Percentiles rank a stretch among this genome's conserved stretches.
These are phyloP conservation scores for Astragalus membranaceus DNA, from an alignment of 306 rosid species.

Conservation along the genomic window DNA sequence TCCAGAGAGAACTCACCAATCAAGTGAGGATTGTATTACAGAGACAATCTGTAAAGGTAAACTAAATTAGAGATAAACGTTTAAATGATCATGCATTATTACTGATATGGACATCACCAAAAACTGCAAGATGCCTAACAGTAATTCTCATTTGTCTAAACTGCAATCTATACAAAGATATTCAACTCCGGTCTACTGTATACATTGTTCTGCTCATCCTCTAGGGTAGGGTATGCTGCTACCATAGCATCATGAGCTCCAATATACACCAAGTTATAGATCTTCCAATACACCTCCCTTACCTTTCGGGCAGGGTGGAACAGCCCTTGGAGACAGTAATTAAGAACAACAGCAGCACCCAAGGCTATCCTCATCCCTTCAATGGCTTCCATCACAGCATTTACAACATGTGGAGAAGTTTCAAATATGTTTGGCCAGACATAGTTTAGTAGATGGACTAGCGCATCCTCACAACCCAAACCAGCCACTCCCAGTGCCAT, in stretches of 20 bases:
- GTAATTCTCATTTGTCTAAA: neutral
- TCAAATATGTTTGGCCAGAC: slow-evolving; percentile 97
- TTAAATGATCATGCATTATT: too few relatives aligned
- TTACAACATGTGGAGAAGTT: slow-evolving; percentile 91
- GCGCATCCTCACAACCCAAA: slow-evolving; percentile 89
- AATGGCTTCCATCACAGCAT: slow-evolving; percentile 96
- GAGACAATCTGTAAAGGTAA: neutral
- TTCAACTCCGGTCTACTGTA: slow-evolving; percentile 30
- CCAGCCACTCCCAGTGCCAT: slow-evolving; percentile 99
- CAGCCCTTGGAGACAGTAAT: slow-evolving; percentile 37
- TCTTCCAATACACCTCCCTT: slow-evolving; percentile 37
- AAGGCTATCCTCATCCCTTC: slow-evolving; percentile 98
- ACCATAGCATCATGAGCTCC: slow-evolving; percentile 40
- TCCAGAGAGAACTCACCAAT: neutral
- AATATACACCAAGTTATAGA: slow-evolving; percentile 24
- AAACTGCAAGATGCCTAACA: neutral
- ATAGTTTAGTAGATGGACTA: slow-evolving; percentile 73
- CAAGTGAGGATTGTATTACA: neutral
- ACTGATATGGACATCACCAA: neutral
- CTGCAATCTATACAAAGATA: slow-evolving; percentile 24
- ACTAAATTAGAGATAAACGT: too few relatives aligned
- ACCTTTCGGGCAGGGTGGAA: slow-evolving; percentile 37
- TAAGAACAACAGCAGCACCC: slow-evolving; percentile 81
- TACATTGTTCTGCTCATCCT: slow-evolving; percentile 31
- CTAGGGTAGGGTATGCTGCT: slow-evolving; percentile 30